Percentiles rank a stretch among this genome's conserved stretches.
phyloP scores from a whole-genome alignment of 73 alveolate genomes.

The Stentor roeselii region DNA sequence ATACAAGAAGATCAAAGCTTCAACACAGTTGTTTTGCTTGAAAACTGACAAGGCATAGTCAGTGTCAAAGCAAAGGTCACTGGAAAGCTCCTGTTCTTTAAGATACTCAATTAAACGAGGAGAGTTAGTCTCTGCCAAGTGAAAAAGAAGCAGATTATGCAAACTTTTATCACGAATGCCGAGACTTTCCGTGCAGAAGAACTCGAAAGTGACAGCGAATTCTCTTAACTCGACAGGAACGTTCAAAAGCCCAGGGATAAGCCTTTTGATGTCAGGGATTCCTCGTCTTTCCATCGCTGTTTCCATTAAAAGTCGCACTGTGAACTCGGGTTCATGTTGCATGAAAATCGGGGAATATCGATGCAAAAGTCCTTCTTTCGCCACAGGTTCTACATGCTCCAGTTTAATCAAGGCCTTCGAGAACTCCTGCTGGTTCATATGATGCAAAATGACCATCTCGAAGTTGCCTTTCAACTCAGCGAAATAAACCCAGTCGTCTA shows the following conservation, averaged over 20 bases:
- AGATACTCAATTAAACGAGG: constrained; percentile 70
- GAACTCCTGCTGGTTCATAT: constrained; percentile 79
- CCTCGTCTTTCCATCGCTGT: constrained; percentile 46
- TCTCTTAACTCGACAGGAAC: constrained; percentile 66
- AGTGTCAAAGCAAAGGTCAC: constrained; percentile 64
- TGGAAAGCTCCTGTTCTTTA: constrained; percentile 59
- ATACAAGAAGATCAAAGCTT: constrained; percentile 72
- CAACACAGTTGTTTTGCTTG: constrained; percentile 73
- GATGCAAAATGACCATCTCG: constrained; percentile 84
- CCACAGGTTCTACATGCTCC: constrained; percentile 50
- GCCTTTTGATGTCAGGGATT: constrained; percentile 65
- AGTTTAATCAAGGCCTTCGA: constrained; percentile 67
- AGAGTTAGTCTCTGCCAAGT: constrained; percentile 69
- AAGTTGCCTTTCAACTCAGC: constrained; percentile 77
- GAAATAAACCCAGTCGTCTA: constrained; percentile 82
- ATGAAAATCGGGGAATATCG: constrained; percentile 86
- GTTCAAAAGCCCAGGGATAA: constrained; percentile 90
- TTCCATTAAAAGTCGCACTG: constrained; percentile 70
- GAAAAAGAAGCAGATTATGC: constrained; percentile 85
- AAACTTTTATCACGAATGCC: constrained; percentile 74
- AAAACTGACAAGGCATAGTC: constrained; percentile 94
- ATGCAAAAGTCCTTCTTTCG: constrained; percentile 64
- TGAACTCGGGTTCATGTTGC: constrained; percentile 73
- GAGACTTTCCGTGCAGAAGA: constrained; percentile 44
- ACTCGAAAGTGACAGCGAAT: constrained; percentile 54